Evolutionary conservation across 164 flowering plant genomes (phyloP).

Genomic region (Vitis labrusca): DNA sequence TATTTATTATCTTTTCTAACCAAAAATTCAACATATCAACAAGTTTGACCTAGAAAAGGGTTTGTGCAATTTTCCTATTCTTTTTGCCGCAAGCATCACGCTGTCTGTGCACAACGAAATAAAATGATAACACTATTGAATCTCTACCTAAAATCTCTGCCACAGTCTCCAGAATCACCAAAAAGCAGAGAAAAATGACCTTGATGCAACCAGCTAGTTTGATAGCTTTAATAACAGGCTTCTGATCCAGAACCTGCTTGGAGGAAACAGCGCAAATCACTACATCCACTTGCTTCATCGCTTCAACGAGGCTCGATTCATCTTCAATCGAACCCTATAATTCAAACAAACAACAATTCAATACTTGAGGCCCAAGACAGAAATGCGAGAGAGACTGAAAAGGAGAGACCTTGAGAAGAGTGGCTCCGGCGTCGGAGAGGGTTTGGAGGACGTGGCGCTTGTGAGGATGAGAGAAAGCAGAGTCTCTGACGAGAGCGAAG

Average conservation of each 20-base stretch:
- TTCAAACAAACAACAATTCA: background rate
- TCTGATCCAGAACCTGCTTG: slow-evolving; percentile 60
- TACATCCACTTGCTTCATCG: slow-evolving; percentile 69
- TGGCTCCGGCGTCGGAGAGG: slow-evolving; percentile 53
- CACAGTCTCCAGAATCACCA: background rate
- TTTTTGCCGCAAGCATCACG: too few relatives aligned
- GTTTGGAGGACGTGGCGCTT: slow-evolving; percentile 40
- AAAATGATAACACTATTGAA: too few relatives aligned
- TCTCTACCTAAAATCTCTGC: too few relatives aligned
- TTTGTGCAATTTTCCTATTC: too few relatives aligned
- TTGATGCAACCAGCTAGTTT: slow-evolving; percentile 66
- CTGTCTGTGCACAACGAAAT: too few relatives aligned
- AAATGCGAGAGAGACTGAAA: background rate
- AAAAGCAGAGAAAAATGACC: slow-evolving; percentile 26
- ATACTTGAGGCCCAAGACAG: background rate
- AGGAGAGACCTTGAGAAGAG: slow-evolving; percentile 43
- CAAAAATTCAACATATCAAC: too few relatives aligned
- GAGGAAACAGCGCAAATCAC: slow-evolving; percentile 70
- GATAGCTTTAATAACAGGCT: slow-evolving; percentile 53
- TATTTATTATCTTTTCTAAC: too few relatives aligned
- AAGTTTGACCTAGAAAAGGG: too few relatives aligned
- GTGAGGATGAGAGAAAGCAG: slow-evolving; percentile 40
- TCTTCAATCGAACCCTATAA: slow-evolving; percentile 74
- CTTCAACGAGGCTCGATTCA: slow-evolving; percentile 46
- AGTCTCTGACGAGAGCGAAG: slow-evolving; percentile 54